Percentiles rank a stretch among this genome's conserved stretches.
Conservation (phyloP, 2,329 filamentous ascomycete genomes). For the Daldinia sp. region DNA sequence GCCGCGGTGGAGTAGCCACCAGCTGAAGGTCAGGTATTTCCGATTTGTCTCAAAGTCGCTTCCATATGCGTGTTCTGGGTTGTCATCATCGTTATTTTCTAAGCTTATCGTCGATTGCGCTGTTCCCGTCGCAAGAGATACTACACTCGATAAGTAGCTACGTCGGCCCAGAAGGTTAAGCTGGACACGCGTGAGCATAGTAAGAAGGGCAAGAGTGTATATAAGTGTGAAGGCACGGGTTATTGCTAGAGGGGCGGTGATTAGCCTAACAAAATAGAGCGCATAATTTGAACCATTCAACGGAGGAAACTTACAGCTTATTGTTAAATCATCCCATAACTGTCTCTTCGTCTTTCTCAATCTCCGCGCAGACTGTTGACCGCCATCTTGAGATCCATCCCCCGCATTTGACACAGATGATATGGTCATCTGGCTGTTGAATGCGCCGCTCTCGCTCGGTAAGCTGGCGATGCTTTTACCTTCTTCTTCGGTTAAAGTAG, state of each 20-base stretch:
- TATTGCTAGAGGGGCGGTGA: constrained; percentile 70
- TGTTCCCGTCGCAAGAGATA: constrained; percentile 84
- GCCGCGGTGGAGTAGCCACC: constrained; percentile 95
- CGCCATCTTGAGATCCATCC: constrained; percentile 58
- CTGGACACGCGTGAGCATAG: constrained; percentile 92
- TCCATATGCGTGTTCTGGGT: constrained; percentile 82
- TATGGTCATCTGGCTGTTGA: constrained; percentile 80
- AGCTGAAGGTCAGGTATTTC: constrained; percentile 94
- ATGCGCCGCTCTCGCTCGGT: constrained; percentile 84
- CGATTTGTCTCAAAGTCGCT: constrained; percentile 97
- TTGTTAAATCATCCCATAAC: constrained; percentile 97
- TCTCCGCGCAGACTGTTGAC: constrained; percentile 61
- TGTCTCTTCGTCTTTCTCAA: constrained; percentile 84
- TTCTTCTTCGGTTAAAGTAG: constrained; percentile 86
- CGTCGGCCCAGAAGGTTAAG: constrained; percentile 95
- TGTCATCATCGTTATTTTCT: constrained; percentile 93
- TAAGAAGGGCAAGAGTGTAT: constrained; percentile 90
- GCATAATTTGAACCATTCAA: neutral
- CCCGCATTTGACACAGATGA: constrained; percentile 62
- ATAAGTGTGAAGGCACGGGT: constrained; percentile 91
- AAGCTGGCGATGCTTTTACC: constrained; percentile 79
- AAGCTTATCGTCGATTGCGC: constrained; percentile 83
- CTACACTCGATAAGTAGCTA: constrained; percentile 95
- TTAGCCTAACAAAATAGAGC: constrained; percentile 17
- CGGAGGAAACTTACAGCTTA: constrained; percentile 76